phyloP scores from a whole-genome alignment of 768 basidiomycete genomes.

The Suillus ampliporus region DNA sequence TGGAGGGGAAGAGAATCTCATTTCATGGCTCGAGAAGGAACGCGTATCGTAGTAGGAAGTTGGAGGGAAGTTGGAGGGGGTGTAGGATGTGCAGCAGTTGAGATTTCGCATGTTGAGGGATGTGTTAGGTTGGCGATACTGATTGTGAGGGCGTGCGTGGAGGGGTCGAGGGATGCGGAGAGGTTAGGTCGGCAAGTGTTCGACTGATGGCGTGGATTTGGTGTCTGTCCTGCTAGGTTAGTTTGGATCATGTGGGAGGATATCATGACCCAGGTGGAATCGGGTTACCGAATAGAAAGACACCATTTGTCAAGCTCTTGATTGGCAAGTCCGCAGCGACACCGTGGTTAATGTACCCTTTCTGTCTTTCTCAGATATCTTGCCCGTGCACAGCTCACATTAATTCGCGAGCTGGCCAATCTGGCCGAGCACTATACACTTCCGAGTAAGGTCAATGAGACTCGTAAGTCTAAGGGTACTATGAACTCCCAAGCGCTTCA shows the following conservation, averaged over 20 bases:
- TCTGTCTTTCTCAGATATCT: too few species aligned
- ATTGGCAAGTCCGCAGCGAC: too few species aligned
- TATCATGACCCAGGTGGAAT: too few species aligned
- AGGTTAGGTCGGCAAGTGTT: slow-evolving; percentile 72
- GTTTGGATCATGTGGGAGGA: background rate
- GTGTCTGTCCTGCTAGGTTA: slow-evolving; percentile 56
- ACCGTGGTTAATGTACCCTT: too few species aligned
- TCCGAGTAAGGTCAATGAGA: too few species aligned
- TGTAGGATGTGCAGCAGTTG: slow-evolving; percentile 90
- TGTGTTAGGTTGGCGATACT: slow-evolving; percentile 9
- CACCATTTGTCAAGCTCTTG: too few species aligned
- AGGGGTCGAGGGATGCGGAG: slow-evolving; percentile 59
- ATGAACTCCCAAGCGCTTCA: too few species aligned
- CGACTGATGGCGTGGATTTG: slow-evolving; percentile 75
- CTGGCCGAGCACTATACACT: too few species aligned
- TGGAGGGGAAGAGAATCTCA: slow-evolving; percentile 92
- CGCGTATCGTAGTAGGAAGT: slow-evolving; percentile 72
- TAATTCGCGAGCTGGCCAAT: too few species aligned
- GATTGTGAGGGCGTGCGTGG: slow-evolving; percentile 50
- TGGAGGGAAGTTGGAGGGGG: slow-evolving; percentile 79
- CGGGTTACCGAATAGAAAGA: too few species aligned
- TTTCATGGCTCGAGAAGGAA: slow-evolving; percentile 88
- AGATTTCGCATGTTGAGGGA: slow-evolving; percentile 61
- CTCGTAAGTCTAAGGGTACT: too few species aligned
- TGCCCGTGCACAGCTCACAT: too few species aligned